Evolutionary conservation across 768 basidiomycete genomes (phyloP).

Genomic region (Russula emetica): DNA sequence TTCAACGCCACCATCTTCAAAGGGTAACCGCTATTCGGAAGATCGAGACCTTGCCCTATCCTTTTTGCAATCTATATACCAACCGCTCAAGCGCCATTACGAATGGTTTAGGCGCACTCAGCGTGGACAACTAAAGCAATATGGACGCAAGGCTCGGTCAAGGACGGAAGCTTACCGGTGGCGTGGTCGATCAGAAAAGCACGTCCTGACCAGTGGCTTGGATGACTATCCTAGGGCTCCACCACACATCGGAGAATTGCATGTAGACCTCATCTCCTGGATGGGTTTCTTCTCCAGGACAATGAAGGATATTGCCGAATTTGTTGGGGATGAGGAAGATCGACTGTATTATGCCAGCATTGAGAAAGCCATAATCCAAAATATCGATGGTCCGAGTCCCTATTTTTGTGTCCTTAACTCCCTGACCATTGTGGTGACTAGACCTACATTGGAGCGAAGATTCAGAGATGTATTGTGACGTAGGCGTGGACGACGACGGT

Average conservation of each 20-base stretch:
- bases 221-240: constrained; percentile 94
- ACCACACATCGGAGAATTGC: constrained; percentile 87
- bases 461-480: constrained; percentile 90
- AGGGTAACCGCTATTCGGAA: constrained; percentile 44
- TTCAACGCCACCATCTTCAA: constrained; percentile 20
- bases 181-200: constrained; percentile 81
- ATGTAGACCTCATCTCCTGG: constrained; percentile 92
- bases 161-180: constrained; percentile 89
- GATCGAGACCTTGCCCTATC: constrained; percentile 56
- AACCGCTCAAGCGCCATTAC: constrained; percentile 83
- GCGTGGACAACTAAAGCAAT: constrained; percentile 90
- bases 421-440: constrained; percentile 32
- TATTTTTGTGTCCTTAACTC: constrained; percentile 1
- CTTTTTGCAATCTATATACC: constrained; percentile 79
- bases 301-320: constrained; percentile 86
- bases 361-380: constrained; percentile 74
- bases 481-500: constrained; percentile 82
- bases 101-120: constrained; percentile 96
- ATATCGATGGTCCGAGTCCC: constrained; percentile 67
- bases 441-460: constrained; percentile 94
- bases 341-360: constrained; percentile 68
- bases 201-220: constrained; percentile 92
- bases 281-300: constrained; percentile 94
- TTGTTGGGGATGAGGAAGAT: constrained; percentile 83
- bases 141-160: constrained; percentile 78